These are phyloP conservation scores for Paxillus involutus DNA, from an alignment of 768 basidiomycete species.

Conservation along the genomic window DNA sequence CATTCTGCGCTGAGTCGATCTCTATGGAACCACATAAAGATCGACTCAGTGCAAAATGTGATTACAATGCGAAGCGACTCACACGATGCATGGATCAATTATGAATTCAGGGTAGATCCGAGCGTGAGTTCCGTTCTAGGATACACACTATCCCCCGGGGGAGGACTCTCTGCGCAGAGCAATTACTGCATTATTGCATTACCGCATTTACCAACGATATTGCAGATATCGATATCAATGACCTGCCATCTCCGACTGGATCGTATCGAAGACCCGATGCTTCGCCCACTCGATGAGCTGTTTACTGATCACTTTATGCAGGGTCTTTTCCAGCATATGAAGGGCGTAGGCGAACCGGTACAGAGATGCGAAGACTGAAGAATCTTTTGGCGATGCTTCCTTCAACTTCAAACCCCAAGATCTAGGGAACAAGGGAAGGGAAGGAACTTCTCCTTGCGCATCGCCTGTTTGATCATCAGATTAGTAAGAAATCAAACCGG, in stretches of 20 bases:
- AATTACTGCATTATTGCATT: conserved; percentile 21
- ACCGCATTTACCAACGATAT: conserved; percentile 30
- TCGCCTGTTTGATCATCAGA: no score
- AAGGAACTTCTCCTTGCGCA: no score
- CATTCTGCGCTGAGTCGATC: neutral
- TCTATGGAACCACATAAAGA: conserved; percentile 6
- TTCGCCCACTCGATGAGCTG: conserved; percentile 18
- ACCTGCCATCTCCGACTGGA: conserved; percentile 22
- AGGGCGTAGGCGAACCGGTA: no score
- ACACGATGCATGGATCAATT: conserved; percentile 23
- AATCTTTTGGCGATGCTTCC: no score
- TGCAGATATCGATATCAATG: conserved; percentile 21
- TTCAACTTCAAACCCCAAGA: no score
- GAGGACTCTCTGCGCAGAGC: conserved; percentile 16
- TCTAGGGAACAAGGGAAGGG: no score
- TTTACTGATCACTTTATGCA: no score
- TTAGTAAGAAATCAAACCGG: no score
- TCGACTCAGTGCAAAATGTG: conserved; percentile 8
- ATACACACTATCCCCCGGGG: neutral
- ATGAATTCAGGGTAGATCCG: conserved; percentile 28
- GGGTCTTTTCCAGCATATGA: no score
- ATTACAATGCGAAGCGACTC: conserved; percentile 21
- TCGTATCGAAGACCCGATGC: conserved; percentile 28
- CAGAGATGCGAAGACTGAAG: no score
- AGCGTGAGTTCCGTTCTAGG: conserved; percentile 12